These are phyloP conservation scores for Coemansia sp. DNA, from an alignment of 192 early-diverging fungal species.

Conservation along the genomic window DNA sequence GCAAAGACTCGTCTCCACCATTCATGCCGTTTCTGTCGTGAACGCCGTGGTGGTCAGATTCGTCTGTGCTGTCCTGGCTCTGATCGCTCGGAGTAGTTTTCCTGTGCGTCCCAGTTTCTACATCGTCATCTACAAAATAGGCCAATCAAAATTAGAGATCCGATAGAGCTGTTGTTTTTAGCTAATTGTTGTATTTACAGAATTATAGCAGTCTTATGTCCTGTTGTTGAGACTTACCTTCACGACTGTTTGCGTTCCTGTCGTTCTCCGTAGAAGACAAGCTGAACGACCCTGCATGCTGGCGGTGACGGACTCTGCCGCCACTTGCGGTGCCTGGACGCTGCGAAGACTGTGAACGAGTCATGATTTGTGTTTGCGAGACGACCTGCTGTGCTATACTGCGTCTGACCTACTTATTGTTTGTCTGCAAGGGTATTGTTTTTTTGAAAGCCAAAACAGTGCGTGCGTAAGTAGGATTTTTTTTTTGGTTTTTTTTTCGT, in stretches of 20 bases:
- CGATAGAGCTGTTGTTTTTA: neutral
- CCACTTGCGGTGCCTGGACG: conserved; percentile 4
- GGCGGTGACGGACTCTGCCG: conserved; percentile 16
- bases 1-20: neutral
- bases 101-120: neutral
- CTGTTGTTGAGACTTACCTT: conserved; percentile 34
- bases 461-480: conserved; percentile 7
- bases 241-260: conserved; percentile 17
- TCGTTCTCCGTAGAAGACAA: conserved; percentile 11
- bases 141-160: neutral
- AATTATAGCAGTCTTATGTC: neutral
- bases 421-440: conserved; percentile 1
- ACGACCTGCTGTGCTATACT: neutral
- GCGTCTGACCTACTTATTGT: neutral
- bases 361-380: conserved; percentile 6
- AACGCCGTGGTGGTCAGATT: conserved; percentile 10
- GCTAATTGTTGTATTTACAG: neutral
- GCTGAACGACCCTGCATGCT: conserved; percentile 7
- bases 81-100: neutral
- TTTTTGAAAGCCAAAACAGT: conserved; percentile 5
- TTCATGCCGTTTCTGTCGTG: conserved; percentile 8
- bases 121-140: neutral
- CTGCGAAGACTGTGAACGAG: conserved; percentile 22
- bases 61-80: conserved; percentile 16
- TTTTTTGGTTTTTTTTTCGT: conserved; percentile 2